Evolutionary conservation across 139 green algal species (phyloP), one percentile per base, ranked within the genome.

Genomic region (Chlorella sp.): DNA sequence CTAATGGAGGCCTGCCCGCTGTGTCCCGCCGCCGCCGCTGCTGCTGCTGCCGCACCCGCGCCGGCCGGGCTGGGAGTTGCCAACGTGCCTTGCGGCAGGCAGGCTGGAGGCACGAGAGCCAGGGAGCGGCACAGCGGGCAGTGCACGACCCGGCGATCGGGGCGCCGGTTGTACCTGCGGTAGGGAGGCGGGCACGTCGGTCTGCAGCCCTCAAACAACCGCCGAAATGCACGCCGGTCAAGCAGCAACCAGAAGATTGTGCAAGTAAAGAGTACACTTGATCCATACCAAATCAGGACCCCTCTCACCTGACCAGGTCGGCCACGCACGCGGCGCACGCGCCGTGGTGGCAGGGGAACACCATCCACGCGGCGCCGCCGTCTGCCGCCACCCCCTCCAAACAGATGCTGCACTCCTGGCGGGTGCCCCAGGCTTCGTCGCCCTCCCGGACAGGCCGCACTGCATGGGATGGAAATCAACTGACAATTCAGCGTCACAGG

Each of bases 311-410:
- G 25, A 88, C 56, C 38, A 88, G 16, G 72, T 88, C 85, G 6
- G 26, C 28, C 3, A 80, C 28, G 38, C 85, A 88, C 26, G 18
- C 28, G 30, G 4, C n/a, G 69, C 85, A 88, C 16, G 67, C 51
- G n/a, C 67, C 78, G 64, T 88, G 85, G 23, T 55, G 39, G 51
- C 85, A 88, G 28, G 85, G 85, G 67, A 85, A 88, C 39, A 51
- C 32, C 36, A 51, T 57, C 85, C 78, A 88, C 26, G 32, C 67
- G 36, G 32, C 76, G 28, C 7, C 39, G 21, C 21, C 13, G 21
- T 60, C 30, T 17, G 85, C 62, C 0, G 44, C 64, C 15, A 81
- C 55, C 4, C 25, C 47, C 17, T 88, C 85, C 47, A 88, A 36
- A 56, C 85, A 88, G 26, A 88, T 85, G 12, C 38, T 38, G 82